Conservation (phyloP, 1,139 yeast species). For the Saccharomyces hybrid region DNA sequence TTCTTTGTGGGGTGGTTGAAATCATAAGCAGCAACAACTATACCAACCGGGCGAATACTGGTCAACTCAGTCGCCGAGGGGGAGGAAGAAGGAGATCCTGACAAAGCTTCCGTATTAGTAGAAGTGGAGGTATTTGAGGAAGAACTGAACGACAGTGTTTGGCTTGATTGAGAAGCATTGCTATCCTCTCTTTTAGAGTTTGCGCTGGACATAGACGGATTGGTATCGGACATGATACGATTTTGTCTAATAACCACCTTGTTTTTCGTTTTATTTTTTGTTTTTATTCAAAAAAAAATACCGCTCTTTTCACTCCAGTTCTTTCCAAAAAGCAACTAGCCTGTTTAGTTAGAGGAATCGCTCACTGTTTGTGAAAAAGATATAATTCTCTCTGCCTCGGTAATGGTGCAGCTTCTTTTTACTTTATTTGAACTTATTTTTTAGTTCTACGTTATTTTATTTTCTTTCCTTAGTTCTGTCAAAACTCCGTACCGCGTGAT, state of each 20-base stretch:
- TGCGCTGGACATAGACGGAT: not conserved
- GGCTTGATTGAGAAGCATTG: not conserved
- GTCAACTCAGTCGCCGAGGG: constrained; percentile 1
- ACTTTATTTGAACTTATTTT: not conserved
- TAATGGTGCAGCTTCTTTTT: not conserved
- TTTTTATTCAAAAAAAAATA: not conserved
- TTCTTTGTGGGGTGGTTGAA: constrained; percentile 11
- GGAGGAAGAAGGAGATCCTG: not conserved
- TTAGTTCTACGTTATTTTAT: not conserved
- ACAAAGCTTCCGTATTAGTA: not conserved
- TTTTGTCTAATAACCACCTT: not conserved
- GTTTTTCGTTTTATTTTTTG: not conserved
- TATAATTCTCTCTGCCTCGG: not conserved
- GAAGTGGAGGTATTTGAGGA: not conserved
- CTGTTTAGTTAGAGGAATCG: not conserved
- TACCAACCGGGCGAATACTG: constrained; percentile 27
- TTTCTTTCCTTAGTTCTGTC: not conserved
- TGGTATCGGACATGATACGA: not conserved
- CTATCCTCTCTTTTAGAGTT: not conserved
- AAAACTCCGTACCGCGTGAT: not conserved
- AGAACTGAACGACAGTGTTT: not conserved
- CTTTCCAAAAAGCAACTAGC: not conserved
- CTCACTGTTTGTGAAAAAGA: not conserved
- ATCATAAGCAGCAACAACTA: constrained; percentile 26
- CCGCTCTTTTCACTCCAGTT: not conserved